Base-by-base conservation (phyloP, 257 asterid species). In the Linderniella brevidens region DNA sequence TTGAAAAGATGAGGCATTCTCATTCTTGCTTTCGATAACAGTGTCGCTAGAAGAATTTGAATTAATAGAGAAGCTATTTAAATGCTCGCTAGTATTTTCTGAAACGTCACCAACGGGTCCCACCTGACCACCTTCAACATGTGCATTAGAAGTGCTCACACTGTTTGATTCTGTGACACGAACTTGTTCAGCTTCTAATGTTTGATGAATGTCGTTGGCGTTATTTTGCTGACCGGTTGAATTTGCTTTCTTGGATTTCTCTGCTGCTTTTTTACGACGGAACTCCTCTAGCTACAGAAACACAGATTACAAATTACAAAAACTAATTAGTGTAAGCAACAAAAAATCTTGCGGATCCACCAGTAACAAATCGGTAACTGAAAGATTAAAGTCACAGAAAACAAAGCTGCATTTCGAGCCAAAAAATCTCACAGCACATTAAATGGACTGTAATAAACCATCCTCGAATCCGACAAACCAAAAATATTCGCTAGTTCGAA, bases 241-340 rank as follows among this genome's bases (percentile, higher is more conserved):
- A 20, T 66, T 50, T 47, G 67, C 36, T 68, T 74, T 82, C 57
- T 79, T 86, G 18, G 87, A 82, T 73, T 56, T 77, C 68, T 71
- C 79, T 41, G 79, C 85, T 36, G 92, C 94, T 61, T 77, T 85
- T 68, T 76, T 78, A 60, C 73, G 77, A n/a, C 96, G 99, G 52
- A 75, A 90, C 69, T 81, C 99, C 68, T 77, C 96, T 44, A 90
- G 71, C 99, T 90, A 78, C 60, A 60, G 46, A 25, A 25, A 25
- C 32, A 25, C 32, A 25, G 37, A 37, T 47, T 32, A 17, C 59
- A 42, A 51, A 13, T 17, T 41, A 13, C 41, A 18, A 25, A 37
- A 37, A 53, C 51, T 48, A 53, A 58, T 51, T 41, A 51, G 45
- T 13, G 35, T 14, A 11, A 11, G 8, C 15, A 11, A 9, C 48